phyloP scores from a whole-genome alignment of 495 filamentous ascomycete genomes.

The Trypethelium eluteriae region DNA sequence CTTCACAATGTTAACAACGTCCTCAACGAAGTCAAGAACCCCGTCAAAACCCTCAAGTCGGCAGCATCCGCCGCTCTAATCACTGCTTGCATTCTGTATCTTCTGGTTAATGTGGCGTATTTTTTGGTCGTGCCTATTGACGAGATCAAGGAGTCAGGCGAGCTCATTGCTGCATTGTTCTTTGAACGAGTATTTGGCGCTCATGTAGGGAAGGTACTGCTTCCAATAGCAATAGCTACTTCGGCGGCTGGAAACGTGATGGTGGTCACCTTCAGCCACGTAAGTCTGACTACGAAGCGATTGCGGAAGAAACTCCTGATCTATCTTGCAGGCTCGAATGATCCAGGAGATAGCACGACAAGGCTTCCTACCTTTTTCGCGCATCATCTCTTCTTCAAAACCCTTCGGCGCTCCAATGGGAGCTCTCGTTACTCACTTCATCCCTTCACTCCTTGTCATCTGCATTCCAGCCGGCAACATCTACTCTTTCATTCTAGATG shows the following conservation, averaged over 20 bases:
- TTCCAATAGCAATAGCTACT: constrained; percentile 58
- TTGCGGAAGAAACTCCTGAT: neutral
- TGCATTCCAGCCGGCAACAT: constrained; percentile 55
- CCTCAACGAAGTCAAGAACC: constrained; percentile 66
- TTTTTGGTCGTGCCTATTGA: constrained; percentile 60
- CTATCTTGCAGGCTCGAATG: constrained; percentile 50
- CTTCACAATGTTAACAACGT: constrained; percentile 66
- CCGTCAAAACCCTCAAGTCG: constrained; percentile 56
- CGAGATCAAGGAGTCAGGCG: constrained; percentile 59
- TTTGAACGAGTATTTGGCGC: constrained; percentile 60
- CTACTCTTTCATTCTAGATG: constrained; percentile 67
- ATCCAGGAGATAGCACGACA: constrained; percentile 63
- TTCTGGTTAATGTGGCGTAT: constrained; percentile 64
- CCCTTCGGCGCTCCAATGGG: constrained; percentile 63
- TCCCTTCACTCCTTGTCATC: constrained; percentile 61
- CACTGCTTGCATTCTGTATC: constrained; percentile 55
- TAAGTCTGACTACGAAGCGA: neutral
- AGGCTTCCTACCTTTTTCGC: constrained; percentile 62
- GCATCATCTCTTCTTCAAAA: constrained; percentile 52
- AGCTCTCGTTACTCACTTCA: constrained; percentile 58
- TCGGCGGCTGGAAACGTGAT: constrained; percentile 69
- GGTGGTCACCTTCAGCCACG: constrained; percentile 56
- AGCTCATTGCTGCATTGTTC: constrained; percentile 60
- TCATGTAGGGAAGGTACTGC: constrained; percentile 47
- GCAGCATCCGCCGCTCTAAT: constrained; percentile 55